Conservation (phyloP, 305 asterid genomes). For the Solanum hybrid region DNA sequence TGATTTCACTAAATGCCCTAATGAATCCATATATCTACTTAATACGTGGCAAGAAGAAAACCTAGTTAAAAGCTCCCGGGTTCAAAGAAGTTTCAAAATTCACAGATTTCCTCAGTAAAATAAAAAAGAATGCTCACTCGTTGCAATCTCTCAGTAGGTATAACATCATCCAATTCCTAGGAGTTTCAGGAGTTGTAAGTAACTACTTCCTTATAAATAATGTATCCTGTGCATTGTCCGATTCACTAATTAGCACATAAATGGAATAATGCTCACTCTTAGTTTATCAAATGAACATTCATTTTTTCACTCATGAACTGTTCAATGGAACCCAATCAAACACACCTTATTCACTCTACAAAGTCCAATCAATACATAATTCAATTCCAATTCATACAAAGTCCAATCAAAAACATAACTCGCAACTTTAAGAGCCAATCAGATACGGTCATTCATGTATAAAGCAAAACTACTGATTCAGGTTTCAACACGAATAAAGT, state of each 20-base stretch:
- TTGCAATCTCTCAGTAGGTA: neutral
- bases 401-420: neutral
- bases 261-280: neutral
- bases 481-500: neutral
- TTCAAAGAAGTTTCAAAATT: neutral
- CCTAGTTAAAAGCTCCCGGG: neutral
- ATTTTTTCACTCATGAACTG: neutral
- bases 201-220: neutral
- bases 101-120: neutral
- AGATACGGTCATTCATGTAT: neutral
- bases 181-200: neutral
- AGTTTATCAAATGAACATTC: neutral
- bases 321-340: neutral
- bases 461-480: neutral
- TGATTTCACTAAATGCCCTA: neutral
- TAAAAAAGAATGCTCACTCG: neutral
- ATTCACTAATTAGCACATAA: neutral
- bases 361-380: neutral
- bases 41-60: neutral
- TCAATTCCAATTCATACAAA: neutral
- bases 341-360: neutral
- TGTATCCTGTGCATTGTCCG: neutral
- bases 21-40: neutral
- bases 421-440: neutral
- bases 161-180: neutral